Evolutionary conservation across 768 basidiomycete genomes (phyloP), one percentile per base, ranked within the genome.

Genomic region (Tulasnella sp.): DNA sequence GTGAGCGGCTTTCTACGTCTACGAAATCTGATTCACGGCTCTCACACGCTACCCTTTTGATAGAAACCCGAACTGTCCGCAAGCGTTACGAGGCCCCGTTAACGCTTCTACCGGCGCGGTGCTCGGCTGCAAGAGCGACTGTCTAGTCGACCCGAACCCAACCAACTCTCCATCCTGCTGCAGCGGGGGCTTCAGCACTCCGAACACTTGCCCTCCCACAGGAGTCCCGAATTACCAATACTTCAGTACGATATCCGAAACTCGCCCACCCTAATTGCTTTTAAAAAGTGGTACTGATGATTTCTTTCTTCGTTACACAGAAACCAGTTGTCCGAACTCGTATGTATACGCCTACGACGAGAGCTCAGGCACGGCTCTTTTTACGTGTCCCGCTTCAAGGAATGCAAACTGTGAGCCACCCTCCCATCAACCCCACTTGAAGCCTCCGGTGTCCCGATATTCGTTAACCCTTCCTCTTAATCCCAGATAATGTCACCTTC

Each of bases 311-410:
- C n/a, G 39, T 40, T 3, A 10, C 39, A 40, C 39, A 40, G 39
- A 88, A 84, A 80, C 52, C 72, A 87, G 85, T 80, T 88, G 85
- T 83, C 87, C 87, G 62, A 86, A 87, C 82, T 83, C 88, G 27
- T 89, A 89, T 76, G 89, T 86, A 7, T 90, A 89, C 77, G 87
- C 89, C 4, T 90, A 86, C 82, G 90, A 90, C 82, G 90, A 91
- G 82, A 81, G 85, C 38, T 86, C 84, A 72, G 87, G 89, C 81
- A 85, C 89, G 0, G 90, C 91, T 0, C 85, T 91, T 56, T 90
- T 87, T 86, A 89, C 86, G 0, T 91, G 91, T 83, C 81, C 84
- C 19, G 85, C 89, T 0, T 62, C 31, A 74, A 71, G 79, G n/a
- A 82, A 82, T 12, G 85, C 89, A 0, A 86, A 86, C 80, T 89